Evolutionary conservation across 192 early-diverging fungal genomes (phyloP).

Genomic region (Cetraspora pellucida): DNA sequence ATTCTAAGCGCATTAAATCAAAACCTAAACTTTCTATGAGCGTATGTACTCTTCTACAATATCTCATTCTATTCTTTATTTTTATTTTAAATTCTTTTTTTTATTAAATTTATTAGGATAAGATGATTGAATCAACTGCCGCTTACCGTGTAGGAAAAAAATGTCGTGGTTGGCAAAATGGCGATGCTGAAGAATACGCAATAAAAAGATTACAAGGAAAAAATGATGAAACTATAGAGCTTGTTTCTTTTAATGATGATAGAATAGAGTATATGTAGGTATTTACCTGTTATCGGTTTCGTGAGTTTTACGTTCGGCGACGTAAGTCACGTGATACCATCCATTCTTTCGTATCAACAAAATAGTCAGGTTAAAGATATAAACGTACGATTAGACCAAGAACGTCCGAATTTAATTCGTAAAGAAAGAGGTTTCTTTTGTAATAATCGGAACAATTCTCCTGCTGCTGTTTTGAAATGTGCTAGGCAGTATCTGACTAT

Average conservation of each 20-base stretch:
- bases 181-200: conserved; percentile 11
- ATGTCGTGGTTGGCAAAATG: conserved; percentile 9
- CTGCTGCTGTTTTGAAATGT: background rate
- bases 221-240: background rate
- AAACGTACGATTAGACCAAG: conserved; percentile 9
- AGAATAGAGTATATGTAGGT: background rate
- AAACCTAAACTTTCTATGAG: background rate
- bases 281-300: background rate
- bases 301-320: too few species aligned
- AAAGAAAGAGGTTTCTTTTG: background rate
- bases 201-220: background rate
- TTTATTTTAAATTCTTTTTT: too few species aligned
- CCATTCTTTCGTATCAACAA: too few species aligned
- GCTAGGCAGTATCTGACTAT: background rate
- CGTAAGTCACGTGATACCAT: too few species aligned
- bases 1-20: background rate
- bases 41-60: too few species aligned
- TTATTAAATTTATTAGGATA: background rate
- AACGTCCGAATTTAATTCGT: background rate
- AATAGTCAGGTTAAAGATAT: background rate
- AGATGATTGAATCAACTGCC: conserved; percentile 11
- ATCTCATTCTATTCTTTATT: too few species aligned
- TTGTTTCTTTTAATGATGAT: background rate
- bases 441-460: background rate
- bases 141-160: background rate